phyloP scores from a whole-genome alignment of 2,329 filamentous ascomycete genomes.

The Microsporum canis region DNA sequence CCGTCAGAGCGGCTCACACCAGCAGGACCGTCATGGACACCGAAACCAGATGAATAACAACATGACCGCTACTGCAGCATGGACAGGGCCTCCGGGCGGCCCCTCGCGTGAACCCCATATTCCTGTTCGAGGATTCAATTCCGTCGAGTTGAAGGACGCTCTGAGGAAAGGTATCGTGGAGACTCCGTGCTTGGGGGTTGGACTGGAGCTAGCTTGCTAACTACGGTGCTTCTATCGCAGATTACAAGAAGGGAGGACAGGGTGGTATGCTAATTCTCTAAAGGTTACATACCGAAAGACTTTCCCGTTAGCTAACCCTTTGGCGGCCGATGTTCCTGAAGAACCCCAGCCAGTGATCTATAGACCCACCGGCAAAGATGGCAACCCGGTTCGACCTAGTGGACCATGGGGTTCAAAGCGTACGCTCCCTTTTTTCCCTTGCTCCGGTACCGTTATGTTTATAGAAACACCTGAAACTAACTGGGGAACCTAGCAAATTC shows the following conservation, averaged over 20 bases:
- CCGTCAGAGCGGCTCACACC: constrained; percentile 21
- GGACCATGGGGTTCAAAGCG: constrained; percentile 37
- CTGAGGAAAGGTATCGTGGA: constrained; percentile 29
- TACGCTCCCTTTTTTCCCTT: constrained; percentile 18
- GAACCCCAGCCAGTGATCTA: constrained; percentile 22
- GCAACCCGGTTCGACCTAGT: constrained; percentile 27
- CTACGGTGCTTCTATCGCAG: not conserved
- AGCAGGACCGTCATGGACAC: constrained; percentile 18
- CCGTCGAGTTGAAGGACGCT: constrained; percentile 30
- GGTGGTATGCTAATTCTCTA: constrained; percentile 21
- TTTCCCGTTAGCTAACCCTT: not conserved
- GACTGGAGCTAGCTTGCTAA: not conserved
- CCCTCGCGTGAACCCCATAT: constrained; percentile 30
- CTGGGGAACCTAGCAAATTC: constrained; percentile 29
- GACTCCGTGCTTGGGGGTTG: not conserved
- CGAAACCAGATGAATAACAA: constrained; percentile 17
- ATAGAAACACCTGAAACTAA: constrained; percentile 9
- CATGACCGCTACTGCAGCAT: constrained; percentile 18
- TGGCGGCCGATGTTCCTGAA: not conserved
- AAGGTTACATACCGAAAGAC: not conserved
- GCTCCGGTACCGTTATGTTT: not conserved
- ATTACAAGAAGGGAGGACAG: constrained; percentile 1
- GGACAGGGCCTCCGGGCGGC: constrained; percentile 17
- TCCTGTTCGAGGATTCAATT: constrained; percentile 36
- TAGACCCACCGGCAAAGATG: constrained; percentile 25